These are phyloP conservation scores for Monosporascus cannonballus DNA, from an alignment of 2,329 filamentous ascomycete genomes.

Conservation along the genomic window DNA sequence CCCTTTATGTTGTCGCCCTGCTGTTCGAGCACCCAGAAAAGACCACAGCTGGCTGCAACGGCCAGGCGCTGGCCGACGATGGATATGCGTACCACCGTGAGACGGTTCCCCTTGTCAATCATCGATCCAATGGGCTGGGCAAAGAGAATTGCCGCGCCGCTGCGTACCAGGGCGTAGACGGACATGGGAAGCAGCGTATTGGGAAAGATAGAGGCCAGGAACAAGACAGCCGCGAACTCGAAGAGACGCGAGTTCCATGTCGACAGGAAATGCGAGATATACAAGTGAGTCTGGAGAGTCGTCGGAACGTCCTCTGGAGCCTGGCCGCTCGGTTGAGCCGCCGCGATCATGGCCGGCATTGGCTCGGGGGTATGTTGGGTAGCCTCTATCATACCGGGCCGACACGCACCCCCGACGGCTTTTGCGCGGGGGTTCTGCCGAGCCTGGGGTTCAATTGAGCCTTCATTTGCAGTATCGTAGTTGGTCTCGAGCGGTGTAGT, in stretches of 20 bases:
- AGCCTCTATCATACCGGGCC: background rate
- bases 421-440: background rate
- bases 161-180: conserved; percentile 60
- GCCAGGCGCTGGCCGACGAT: conserved; percentile 38
- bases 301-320: background rate
- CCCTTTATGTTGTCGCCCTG: background rate
- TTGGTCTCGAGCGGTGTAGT: background rate
- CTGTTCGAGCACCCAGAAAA: conserved; percentile 33
- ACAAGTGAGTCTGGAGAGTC: conserved; percentile 31
- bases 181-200: conserved; percentile 60
- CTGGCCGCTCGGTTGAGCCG: background rate
- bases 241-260: conserved; percentile 61
- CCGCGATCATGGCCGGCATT: background rate
- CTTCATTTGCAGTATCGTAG: background rate
- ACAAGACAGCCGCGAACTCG: conserved; percentile 57
- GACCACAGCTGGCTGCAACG: conserved; percentile 41
- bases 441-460: background rate
- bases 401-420: background rate
- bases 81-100: conserved; percentile 44
- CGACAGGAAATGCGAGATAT: conserved; percentile 55
- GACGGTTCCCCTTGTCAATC: conserved; percentile 50
- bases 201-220: conserved; percentile 48
- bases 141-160: conserved; percentile 50
- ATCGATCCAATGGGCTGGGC: conserved; percentile 51
- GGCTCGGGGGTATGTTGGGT: background rate